These are phyloP conservation scores for Brassica juncea DNA, from an alignment of 345 rosid genomes.

Conservation along the genomic window DNA sequence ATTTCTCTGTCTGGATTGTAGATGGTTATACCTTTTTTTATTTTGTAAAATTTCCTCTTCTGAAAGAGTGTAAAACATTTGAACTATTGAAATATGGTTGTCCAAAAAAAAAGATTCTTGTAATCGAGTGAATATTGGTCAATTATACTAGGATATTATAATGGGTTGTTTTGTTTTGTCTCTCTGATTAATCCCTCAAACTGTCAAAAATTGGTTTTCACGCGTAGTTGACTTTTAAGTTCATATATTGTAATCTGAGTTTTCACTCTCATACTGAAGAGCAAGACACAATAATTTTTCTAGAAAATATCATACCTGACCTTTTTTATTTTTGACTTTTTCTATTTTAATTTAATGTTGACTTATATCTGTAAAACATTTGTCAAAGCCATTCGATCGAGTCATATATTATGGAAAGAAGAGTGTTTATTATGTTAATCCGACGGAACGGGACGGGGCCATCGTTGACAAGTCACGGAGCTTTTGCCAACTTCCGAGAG, in stretches of 20 bases:
- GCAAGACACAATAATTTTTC: neutral
- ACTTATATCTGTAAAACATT: neutral
- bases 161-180: neutral
- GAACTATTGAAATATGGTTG: too few species aligned
- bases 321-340: neutral
- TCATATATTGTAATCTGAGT: neutral
- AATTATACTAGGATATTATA: too few species aligned
- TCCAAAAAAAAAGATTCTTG: too few species aligned
- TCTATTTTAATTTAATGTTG: neutral
- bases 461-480: conserved; percentile 26
- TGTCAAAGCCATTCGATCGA: neutral
- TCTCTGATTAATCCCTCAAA: neutral
- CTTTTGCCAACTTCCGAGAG: conserved; percentile 22
- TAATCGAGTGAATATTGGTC: too few species aligned
- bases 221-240: neutral
- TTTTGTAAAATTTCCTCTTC: too few species aligned
- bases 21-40: too few species aligned
- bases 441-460: conserved; percentile 4
- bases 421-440: neutral
- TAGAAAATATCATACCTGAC: neutral
- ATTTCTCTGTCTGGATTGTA: too few species aligned
- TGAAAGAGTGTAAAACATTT: too few species aligned
- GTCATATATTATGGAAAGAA: neutral
- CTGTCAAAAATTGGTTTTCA: neutral
- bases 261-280: neutral